phyloP scores from a whole-genome alignment of 805 yeast species.

The Kluyveromyces wickerhamii region DNA sequence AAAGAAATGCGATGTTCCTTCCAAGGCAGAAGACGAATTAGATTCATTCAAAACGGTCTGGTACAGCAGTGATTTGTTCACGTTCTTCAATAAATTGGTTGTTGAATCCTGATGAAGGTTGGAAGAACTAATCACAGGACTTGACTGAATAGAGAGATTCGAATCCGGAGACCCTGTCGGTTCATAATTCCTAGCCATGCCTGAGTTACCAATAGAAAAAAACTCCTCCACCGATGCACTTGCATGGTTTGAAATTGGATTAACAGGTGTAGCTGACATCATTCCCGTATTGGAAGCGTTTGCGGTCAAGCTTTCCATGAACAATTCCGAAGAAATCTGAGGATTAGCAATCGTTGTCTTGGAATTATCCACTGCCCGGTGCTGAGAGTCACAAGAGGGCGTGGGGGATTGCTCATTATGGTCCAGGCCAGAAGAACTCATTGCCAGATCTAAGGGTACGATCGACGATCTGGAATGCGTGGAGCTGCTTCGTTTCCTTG shows the following conservation, averaged over 20 bases:
- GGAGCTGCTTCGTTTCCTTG: conserved; percentile 20
- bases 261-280: conserved; percentile 15
- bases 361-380: not conserved
- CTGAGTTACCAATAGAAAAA: conserved; percentile 31
- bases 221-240: conserved; percentile 46
- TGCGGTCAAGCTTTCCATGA: conserved; percentile 32
- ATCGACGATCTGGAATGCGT: conserved; percentile 21
- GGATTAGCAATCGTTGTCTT: conserved; percentile 2
- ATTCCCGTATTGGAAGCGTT: conserved; percentile 20
- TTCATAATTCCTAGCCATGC: conserved; percentile 4
- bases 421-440: not conserved
- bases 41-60: conserved; percentile 18
- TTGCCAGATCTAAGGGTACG: conserved; percentile 5
- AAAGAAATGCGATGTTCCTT: conserved; percentile 12
- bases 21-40: conserved; percentile 16
- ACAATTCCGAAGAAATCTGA: conserved; percentile 24
- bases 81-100: conserved; percentile 21
- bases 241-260: conserved; percentile 18
- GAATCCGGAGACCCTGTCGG: conserved; percentile 5
- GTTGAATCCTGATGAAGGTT: conserved; percentile 16
- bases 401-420: not conserved
- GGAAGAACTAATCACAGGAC: conserved; percentile 7
- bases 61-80: conserved; percentile 21
- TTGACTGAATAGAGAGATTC: conserved; percentile 8
- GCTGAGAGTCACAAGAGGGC: not conserved